Evolutionary conservation across 2,329 filamentous ascomycete species (phyloP).

Genomic region (Cladosporium austrohemisphaericum): DNA sequence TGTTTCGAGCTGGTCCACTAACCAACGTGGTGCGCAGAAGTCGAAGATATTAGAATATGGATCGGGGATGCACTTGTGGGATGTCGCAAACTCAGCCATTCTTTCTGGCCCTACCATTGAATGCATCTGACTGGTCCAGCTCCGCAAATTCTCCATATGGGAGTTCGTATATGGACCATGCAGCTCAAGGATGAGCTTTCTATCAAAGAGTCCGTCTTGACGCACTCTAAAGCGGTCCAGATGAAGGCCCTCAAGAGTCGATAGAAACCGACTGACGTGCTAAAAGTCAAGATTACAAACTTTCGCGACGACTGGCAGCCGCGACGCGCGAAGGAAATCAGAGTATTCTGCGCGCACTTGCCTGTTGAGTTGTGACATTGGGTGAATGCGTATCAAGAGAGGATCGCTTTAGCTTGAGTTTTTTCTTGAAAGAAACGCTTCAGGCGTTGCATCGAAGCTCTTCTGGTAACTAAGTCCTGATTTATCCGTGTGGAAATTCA

Average conservation of each 20-base stretch:
- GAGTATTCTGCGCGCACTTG: neutral
- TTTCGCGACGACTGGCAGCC: neutral
- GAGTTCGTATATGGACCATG: neutral
- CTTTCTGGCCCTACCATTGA: neutral
- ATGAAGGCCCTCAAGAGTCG: neutral
- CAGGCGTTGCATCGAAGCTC: too few species aligned
- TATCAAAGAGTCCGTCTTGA: neutral
- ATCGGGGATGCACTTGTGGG: too few species aligned
- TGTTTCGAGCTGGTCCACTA: too few species aligned
- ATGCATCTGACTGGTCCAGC: neutral
- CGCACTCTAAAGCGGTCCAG: neutral
- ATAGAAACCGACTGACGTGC: neutral
- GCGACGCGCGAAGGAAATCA: neutral
- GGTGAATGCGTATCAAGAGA: neutral
- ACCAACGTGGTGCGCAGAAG: too few species aligned
- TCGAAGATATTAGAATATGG: too few species aligned
- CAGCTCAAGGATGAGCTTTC: neutral
- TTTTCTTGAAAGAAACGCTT: too few species aligned
- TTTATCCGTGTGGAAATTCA: too few species aligned
- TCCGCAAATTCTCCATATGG: neutral
- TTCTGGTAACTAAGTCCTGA: too few species aligned
- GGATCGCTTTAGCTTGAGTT: too few species aligned
- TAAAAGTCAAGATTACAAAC: neutral
- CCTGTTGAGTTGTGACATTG: neutral
- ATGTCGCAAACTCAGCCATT: neutral